phyloP scores from a whole-genome alignment of 139 green algal species.

The Eudorina sp. region DNA sequence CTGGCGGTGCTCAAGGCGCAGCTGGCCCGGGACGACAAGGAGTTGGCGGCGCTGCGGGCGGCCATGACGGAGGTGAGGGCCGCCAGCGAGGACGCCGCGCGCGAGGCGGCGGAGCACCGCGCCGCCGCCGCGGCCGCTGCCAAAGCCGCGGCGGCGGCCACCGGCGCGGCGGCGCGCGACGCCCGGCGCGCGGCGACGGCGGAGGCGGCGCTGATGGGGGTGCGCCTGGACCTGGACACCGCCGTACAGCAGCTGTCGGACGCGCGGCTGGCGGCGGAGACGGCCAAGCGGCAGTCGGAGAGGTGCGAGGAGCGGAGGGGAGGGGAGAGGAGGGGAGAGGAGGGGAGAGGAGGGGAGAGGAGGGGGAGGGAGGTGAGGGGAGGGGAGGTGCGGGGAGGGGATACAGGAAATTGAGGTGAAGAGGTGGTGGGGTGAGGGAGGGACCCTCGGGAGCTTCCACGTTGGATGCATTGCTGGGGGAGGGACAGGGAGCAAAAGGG shows the following conservation, averaged over 20 bases:
- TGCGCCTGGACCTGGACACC: not conserved
- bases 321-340: no score
- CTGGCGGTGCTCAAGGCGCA: conserved; percentile 37
- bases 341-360: no score
- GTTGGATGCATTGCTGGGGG: no score
- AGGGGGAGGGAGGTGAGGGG: no score
- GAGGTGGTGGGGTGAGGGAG: no score
- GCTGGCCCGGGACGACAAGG: conserved; percentile 17
- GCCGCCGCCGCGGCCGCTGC: not conserved
- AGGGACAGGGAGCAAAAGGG: no score
- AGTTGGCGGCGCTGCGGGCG: not conserved
- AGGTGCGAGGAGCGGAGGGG: not conserved
- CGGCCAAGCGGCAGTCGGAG: not conserved
- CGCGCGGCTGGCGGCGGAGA: conserved; percentile 4
- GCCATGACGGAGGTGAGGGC: not conserved
- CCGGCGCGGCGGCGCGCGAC: not conserved
- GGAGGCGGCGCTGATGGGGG: not conserved
- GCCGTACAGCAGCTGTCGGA: not conserved
- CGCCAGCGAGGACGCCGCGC: not conserved
- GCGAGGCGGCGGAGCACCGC: not conserved
- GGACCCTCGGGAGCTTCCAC: no score
- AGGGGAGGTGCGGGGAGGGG: no score
- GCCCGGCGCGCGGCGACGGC: not conserved
- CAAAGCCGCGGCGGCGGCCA: not conserved
- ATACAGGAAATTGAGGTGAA: no score